Base-by-base conservation (phyloP, 2,329 filamentous ascomycete species). In the Akanthomyces muscarius region DNA sequence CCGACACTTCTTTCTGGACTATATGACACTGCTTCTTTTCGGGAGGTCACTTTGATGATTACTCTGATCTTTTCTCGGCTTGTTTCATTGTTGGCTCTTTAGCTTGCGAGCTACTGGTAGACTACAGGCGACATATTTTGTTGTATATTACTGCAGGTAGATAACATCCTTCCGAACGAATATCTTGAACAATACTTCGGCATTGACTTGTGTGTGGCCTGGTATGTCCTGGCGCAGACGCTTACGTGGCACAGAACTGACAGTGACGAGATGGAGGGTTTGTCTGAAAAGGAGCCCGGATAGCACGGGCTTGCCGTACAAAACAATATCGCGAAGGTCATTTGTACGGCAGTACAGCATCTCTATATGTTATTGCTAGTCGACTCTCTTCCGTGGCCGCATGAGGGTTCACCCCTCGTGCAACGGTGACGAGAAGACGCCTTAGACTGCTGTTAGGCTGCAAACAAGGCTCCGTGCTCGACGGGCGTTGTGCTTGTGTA, bases 101-200 rank as follows among this genome's bases (percentile, higher is more conserved):
- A 41, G 14, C 51, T 25, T 41, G 33, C 10, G 33, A 21, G 51
- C 51, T 54, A 16, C n/a, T 36, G 16, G 21, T 23, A 54, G 33
- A 54, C 38, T 23, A 18, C 11, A 25, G 21, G n/a, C n/a, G 21
- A 54, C 5, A 10, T 7, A 14, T 41, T 25, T 23, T 18, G 11
- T 41, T 41, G 51, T 54, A 54, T 21, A 54, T 54, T 41, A 54
- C 11, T 41, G 51, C 51, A 54, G n/a, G 36, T 41, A 41, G 51
- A 54, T 54, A 18, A n/a, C 38, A 8, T 16, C 38, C 25, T 21
- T 14, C 10, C 33, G 16, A 41, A 41, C n/a, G 23, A 30, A 48
- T 13, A 28, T 48, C 14, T 48, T 41, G 33, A 16, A 41, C 38
- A 41, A 41, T 41, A 41, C 2, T 14, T 41, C 7, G 2, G 8